phyloP scores from a whole-genome alignment of 2,329 filamentous ascomycete genomes.

The Ramularia collo-cygni region DNA sequence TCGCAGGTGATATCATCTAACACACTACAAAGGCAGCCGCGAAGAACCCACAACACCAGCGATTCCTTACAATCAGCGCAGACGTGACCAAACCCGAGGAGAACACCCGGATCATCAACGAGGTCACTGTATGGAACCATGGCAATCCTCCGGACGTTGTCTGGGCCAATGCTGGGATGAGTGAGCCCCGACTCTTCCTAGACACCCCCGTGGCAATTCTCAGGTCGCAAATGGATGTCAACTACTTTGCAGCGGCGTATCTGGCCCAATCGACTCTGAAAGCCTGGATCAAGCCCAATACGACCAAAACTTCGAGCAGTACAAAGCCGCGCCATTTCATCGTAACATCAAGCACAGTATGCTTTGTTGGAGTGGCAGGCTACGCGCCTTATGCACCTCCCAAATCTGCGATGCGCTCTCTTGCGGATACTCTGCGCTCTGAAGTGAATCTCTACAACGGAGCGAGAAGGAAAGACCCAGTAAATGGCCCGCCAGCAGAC shows the following conservation, averaged over 20 bases:
- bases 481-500: conserved; percentile 48
- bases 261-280: conserved; percentile 74
- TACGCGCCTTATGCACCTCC: conserved; percentile 78
- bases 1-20: neutral
- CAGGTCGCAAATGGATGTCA: conserved; percentile 79
- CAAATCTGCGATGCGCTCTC: conserved; percentile 75
- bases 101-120: conserved; percentile 60
- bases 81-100: conserved; percentile 69
- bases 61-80: conserved; percentile 75
- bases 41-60: conserved; percentile 58
- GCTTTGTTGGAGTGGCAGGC: conserved; percentile 70
- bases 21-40: conserved; percentile 52
- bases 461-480: conserved; percentile 36
- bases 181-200: conserved; percentile 68
- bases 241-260: conserved; percentile 82
- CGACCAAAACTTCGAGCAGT: conserved; percentile 25
- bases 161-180: conserved; percentile 79
- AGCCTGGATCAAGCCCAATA: conserved; percentile 57
- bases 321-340: conserved; percentile 64
- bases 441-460: conserved; percentile 83
- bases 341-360: conserved; percentile 72
- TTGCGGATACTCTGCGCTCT: conserved; percentile 76
- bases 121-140: conserved; percentile 74
- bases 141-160: conserved; percentile 70
- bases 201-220: conserved; percentile 63